phyloP scores from a whole-genome alignment of 257 asterid genomes.

The Eustoma russellianum region DNA sequence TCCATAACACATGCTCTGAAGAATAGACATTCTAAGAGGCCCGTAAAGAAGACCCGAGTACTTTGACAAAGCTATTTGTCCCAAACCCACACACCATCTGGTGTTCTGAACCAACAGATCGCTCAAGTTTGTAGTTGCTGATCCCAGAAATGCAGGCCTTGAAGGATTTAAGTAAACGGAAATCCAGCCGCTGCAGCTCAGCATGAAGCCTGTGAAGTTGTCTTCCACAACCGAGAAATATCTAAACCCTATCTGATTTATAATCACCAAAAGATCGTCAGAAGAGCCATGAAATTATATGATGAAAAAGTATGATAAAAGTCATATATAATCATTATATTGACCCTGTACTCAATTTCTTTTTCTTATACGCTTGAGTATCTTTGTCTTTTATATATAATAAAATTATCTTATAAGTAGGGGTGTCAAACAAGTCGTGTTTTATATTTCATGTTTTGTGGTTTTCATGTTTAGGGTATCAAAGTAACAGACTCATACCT shows the following conservation, averaged over 20 bases:
- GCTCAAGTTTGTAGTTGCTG: conserved; percentile 18
- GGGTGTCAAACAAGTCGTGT: too few species aligned
- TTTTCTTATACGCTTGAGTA: too few species aligned
- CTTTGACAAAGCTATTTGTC: conserved; percentile 15
- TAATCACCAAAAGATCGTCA: not conserved
- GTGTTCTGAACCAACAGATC: conserved; percentile 18
- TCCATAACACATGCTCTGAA: conserved; percentile 14
- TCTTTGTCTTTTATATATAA: too few species aligned
- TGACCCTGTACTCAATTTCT: too few species aligned
- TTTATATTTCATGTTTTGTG: too few species aligned
- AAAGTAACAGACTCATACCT: too few species aligned
- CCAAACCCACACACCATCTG: conserved; percentile 23
- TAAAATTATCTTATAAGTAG: too few species aligned
- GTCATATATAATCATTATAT: too few species aligned
- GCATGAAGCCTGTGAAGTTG: conserved; percentile 21
- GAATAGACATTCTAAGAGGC: conserved; percentile 9
- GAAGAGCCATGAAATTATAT: too few species aligned
- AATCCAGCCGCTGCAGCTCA: conserved; percentile 25
- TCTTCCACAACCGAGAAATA: conserved; percentile 29
- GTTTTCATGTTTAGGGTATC: too few species aligned
- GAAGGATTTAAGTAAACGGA: conserved; percentile 18
- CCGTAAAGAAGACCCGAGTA: conserved; percentile 22
- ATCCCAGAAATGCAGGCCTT: conserved; percentile 26
- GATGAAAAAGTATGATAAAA: too few species aligned
- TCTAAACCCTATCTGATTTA: conserved; percentile 23